Evolutionary conservation across 148 eudicot species (phyloP).

Genomic region (Fagopyrum esculentum): DNA sequence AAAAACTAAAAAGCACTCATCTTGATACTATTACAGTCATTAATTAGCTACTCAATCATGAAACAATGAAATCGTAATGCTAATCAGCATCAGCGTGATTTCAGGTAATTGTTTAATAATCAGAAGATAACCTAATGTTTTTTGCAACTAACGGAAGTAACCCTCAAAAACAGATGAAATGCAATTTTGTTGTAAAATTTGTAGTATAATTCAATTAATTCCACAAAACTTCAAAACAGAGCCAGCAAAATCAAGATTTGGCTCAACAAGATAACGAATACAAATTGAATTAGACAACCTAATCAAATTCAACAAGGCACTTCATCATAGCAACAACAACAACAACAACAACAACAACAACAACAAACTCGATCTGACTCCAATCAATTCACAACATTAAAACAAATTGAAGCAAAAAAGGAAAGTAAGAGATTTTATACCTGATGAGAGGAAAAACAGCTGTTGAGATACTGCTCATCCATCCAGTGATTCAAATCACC

Average conservation of each 20-base stretch:
- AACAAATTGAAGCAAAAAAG: neutral
- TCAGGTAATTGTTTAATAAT: neutral
- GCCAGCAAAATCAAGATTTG: neutral
- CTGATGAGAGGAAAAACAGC: conserved; percentile 7
- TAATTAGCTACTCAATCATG: conserved; percentile 4
- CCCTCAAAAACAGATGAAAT: neutral
- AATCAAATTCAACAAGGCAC: neutral
- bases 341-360: neutral
- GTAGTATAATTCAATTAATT: neutral
- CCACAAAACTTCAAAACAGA: neutral
- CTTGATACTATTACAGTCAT: neutral
- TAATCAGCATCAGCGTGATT: neutral
- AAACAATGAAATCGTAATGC: neutral
- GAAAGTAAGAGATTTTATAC: neutral
- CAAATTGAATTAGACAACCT: neutral
- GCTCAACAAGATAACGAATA: neutral
- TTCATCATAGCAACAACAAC: neutral
- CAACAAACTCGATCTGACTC: neutral
- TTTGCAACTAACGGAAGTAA: neutral
- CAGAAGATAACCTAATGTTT: neutral
- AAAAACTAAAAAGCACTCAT: neutral
- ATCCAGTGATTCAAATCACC: conserved; percentile 93
- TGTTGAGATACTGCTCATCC: conserved; percentile 70
- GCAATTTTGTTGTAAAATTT: neutral
- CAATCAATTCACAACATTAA: neutral